A percentile compares a stretch with the other conserved stretches of the same genome.
Conservation (phyloP, 352 stramenopile species). For the Pythium brachiatum region DNA sequence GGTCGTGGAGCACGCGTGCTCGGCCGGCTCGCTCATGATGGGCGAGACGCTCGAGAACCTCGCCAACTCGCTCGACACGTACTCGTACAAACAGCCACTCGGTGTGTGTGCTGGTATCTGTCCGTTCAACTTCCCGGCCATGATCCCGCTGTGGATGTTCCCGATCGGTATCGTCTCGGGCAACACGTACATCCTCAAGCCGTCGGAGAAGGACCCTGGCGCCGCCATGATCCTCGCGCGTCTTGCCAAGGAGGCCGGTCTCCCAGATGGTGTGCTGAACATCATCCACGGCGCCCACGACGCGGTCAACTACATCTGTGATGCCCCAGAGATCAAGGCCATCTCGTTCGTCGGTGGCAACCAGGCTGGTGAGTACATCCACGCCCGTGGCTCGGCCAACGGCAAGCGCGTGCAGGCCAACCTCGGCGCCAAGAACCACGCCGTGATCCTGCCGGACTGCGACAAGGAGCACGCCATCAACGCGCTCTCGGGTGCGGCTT, state of each 20-base stretch:
- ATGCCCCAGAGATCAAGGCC: constrained; percentile 91
- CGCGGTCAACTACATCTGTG: constrained; percentile 95
- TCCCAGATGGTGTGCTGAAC: constrained; percentile 95
- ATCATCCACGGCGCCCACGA: constrained; percentile 90
- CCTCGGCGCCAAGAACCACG: constrained; percentile 98
- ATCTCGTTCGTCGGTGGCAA: constrained; percentile 97
- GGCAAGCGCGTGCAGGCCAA: constrained; percentile 96
- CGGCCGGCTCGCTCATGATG: constrained; percentile 87
- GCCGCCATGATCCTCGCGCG: constrained; percentile 91
- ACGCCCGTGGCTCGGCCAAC: constrained; percentile 80
- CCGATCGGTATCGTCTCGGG: constrained; percentile 86
- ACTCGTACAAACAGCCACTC: constrained; percentile 95
- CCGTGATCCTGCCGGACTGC: constrained; percentile 93
- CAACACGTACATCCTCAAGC: constrained; percentile 98
- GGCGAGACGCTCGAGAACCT: constrained; percentile 95
- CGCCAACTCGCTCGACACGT: constrained; percentile 91
- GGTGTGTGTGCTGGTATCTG: constrained; percentile 93
- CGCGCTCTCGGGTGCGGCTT: constrained; percentile 90
- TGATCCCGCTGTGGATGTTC: constrained; percentile 96
- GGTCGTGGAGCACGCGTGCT: constrained; percentile 79
- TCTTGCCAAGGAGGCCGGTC: constrained; percentile 90
- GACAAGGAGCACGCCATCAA: constrained; percentile 89
- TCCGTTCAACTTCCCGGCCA: constrained; percentile 96
- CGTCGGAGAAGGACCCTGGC: constrained; percentile 91
- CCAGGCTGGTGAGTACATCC: constrained; percentile 93